These are phyloP conservation scores for Iberis amara DNA, from an alignment of 441 rosid species.

Conservation along the genomic window DNA sequence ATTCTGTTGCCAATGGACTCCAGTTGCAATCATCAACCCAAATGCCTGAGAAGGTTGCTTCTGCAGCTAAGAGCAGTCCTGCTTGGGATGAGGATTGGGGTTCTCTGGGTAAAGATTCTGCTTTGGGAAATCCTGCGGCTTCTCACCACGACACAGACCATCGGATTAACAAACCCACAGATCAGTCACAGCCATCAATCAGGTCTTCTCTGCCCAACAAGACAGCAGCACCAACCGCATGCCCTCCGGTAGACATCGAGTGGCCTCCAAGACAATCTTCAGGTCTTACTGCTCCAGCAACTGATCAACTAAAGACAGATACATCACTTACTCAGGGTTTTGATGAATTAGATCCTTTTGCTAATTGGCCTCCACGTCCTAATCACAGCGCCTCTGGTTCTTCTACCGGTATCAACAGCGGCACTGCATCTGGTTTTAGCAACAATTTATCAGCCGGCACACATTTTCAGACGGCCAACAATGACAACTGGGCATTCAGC, in stretches of 20 bases:
- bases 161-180: conserved; percentile 35
- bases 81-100: conserved; percentile 94
- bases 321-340: conserved; percentile 40
- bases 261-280: conserved; percentile 74
- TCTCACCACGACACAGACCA: conserved; percentile 26
- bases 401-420: conserved; percentile 43
- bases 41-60: conserved; percentile 40
- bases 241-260: conserved; percentile 66
- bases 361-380: conserved; percentile 72
- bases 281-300: conserved; percentile 28
- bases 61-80: conserved; percentile 40
- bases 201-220: conserved; percentile 37
- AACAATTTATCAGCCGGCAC: conserved; percentile 24
- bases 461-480: conserved; percentile 28
- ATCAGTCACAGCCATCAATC: conserved; percentile 35
- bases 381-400: conserved; percentile 30
- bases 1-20: conserved; percentile 37
- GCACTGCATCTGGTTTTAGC: conserved; percentile 32
- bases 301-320: conserved; percentile 35
- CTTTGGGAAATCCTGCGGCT: conserved; percentile 27
- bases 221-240: conserved; percentile 40
- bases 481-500: conserved; percentile 45
- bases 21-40: conserved; percentile 42
- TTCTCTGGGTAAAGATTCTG: conserved; percentile 36
- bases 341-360: conserved; percentile 74